Evolutionary conservation across 768 basidiomycete genomes (phyloP).

Genomic region (Suillus lakei): DNA sequence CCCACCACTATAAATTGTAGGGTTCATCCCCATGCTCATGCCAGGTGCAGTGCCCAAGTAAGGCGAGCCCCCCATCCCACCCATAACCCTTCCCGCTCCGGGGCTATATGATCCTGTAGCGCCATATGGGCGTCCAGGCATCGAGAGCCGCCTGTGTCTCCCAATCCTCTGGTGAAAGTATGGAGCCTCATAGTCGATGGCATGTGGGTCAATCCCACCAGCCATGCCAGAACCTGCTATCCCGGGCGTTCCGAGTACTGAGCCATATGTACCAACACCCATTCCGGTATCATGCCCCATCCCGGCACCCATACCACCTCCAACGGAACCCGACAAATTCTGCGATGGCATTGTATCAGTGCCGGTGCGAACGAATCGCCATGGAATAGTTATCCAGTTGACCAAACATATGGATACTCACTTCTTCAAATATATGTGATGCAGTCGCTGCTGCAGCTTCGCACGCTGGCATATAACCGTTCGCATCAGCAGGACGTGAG

Average conservation of each 20-base stretch:
- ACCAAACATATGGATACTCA: conserved; percentile 26
- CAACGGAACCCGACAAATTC: neutral
- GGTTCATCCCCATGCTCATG: neutral
- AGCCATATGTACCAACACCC: neutral
- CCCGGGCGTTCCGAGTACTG: conserved; percentile 1
- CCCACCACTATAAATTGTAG: neutral
- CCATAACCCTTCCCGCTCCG: neutral
- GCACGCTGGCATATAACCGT: conserved; percentile 53
- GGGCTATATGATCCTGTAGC: neutral
- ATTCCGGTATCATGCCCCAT: neutral
- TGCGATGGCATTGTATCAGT: neutral
- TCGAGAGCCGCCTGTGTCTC: conserved; percentile 5
- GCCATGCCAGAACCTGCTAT: neutral
- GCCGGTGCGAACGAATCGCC: neutral
- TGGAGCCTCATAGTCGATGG: conserved; percentile 16
- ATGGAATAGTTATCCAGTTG: neutral
- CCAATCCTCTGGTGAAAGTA: conserved; percentile 7
- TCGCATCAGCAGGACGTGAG: conserved; percentile 47
- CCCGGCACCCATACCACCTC: neutral
- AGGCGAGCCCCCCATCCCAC: conserved; percentile 7
- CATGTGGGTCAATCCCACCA: conserved; percentile 9
- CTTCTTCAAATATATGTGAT: conserved; percentile 60
- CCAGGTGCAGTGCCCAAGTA: neutral
- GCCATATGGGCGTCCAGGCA: neutral
- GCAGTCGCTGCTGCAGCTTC: conserved; percentile 75